Conservation (phyloP, 257 asterid species). For the Solanum stenotomum region DNA sequence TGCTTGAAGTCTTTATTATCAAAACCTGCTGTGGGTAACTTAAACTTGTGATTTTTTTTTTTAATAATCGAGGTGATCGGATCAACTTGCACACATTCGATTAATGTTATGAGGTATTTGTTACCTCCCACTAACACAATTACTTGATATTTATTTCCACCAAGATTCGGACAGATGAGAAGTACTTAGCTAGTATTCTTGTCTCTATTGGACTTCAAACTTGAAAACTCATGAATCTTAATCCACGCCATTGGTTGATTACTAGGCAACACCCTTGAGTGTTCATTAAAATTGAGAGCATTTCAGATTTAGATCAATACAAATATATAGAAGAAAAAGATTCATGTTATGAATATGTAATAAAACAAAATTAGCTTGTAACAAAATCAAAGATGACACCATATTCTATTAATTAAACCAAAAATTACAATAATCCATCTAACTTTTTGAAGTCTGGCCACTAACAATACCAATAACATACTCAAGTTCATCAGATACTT, state of each 20-base stretch:
- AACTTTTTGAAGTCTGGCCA: slow-evolving; percentile 13
- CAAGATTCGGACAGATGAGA: neutral
- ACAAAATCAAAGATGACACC: neutral
- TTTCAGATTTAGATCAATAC: neutral
- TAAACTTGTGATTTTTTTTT: neutral
- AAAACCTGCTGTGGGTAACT: neutral
- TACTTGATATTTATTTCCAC: fast-evolving
- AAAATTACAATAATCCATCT: neutral
- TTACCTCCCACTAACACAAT: neutral
- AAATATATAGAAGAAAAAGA: neutral
- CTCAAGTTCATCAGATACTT: slow-evolving; percentile 61
- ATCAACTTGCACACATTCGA: neutral
- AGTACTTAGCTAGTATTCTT: fast-evolving
- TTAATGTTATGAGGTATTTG: neutral
- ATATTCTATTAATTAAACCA: neutral
- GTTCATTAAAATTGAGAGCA: neutral
- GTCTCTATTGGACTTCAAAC: neutral
- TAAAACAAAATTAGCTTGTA: neutral
- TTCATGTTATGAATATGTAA: neutral
- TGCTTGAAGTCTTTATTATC: neutral
- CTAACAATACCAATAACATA: slow-evolving; percentile 38
- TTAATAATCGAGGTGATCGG: neutral
- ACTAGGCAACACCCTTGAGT: neutral
- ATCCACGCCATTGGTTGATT: fast-evolving
- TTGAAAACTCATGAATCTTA: neutral